Percentiles rank a stretch among this genome's conserved stretches.
Evolutionary conservation across 2,329 filamentous ascomycete genomes (phyloP).

Genomic region (Phaeosphaeriaceae sp.): DNA sequence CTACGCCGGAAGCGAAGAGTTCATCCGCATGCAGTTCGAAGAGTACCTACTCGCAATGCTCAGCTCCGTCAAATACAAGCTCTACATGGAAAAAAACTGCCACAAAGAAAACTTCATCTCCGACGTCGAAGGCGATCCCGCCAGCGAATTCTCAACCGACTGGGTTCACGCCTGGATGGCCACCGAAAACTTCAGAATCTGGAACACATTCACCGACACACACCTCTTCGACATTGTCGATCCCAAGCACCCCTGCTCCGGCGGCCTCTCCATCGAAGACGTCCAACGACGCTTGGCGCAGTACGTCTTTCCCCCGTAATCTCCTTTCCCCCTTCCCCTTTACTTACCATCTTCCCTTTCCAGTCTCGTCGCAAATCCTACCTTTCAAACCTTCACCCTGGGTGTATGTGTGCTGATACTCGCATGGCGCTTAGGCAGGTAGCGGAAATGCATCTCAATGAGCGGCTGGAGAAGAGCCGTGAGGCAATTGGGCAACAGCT

Average conservation of each 20-base stretch:
- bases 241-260: conserved; percentile 90
- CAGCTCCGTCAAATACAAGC: conserved; percentile 86
- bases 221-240: conserved; percentile 95
- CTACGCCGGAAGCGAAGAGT: conserved; percentile 94
- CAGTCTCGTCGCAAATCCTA: conserved; percentile 40
- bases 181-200: conserved; percentile 92
- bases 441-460: conserved; percentile 90
- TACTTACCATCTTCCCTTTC: conserved; percentile 33
- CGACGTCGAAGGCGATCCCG: conserved; percentile 79
- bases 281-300: conserved; percentile 87
- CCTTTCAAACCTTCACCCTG: conserved; percentile 36
- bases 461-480: conserved; percentile 80
- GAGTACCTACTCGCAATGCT: conserved; percentile 92
- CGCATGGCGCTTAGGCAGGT: conserved; percentile 66
- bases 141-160: conserved; percentile 79
- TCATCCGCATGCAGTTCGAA: conserved; percentile 95
- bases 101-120: conserved; percentile 66
- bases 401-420: conserved; percentile 46
- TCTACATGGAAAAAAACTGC: conserved; percentile 53
- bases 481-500: conserved; percentile 89
- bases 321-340: conserved; percentile 13
- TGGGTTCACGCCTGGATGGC: conserved; percentile 87
- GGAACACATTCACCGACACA: conserved; percentile 73
- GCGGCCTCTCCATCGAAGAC: conserved; percentile 91
- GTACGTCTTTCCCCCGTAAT: conserved; percentile 39